These are phyloP conservation scores for Didymella exigua DNA, from an alignment of 2,329 filamentous ascomycete species.

Conservation along the genomic window DNA sequence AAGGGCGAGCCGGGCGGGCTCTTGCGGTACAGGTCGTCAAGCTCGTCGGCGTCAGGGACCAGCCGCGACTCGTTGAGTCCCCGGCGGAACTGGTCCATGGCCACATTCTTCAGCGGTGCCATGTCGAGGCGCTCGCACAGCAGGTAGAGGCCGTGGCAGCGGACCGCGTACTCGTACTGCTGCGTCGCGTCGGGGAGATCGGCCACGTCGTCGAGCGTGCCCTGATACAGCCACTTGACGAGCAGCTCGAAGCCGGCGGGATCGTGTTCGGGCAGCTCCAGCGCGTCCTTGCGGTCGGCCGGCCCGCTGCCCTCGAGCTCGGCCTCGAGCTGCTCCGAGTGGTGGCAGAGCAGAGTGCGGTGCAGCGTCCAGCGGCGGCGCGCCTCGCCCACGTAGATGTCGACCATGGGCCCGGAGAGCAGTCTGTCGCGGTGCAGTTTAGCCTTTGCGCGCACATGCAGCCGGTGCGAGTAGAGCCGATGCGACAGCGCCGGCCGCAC, in stretches of 20 bases:
- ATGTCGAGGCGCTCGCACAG: constrained; percentile 60
- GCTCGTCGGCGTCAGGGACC: constrained; percentile 61
- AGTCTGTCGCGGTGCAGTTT: constrained; percentile 57
- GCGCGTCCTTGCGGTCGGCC: constrained; percentile 43
- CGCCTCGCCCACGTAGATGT: constrained; percentile 57
- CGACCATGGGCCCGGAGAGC: constrained; percentile 58
- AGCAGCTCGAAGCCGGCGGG: constrained; percentile 60
- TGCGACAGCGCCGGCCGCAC: constrained; percentile 43
- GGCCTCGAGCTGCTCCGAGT: constrained; percentile 54
- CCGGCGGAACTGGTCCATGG: constrained; percentile 61
- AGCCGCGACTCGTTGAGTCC: constrained; percentile 57
- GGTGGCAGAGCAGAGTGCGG: constrained; percentile 59
- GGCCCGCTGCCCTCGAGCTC: constrained; percentile 49
- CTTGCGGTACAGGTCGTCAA: constrained; percentile 59
- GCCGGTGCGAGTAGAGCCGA: constrained; percentile 46
- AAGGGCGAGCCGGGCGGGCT: constrained; percentile 55
- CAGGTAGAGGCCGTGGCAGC: constrained; percentile 59
- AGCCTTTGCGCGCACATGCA: constrained; percentile 51
- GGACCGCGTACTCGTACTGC: constrained; percentile 61
- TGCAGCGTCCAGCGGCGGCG: constrained; percentile 59
- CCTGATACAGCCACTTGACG: constrained; percentile 63
- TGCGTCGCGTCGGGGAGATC: constrained; percentile 52
- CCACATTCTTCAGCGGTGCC: constrained; percentile 58
- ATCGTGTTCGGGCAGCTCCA: constrained; percentile 58
- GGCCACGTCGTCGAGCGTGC: constrained; percentile 57